Evolutionary conservation across 208 protist genomes (phyloP).

Genomic region (Trypanosomatidae sp.): DNA sequence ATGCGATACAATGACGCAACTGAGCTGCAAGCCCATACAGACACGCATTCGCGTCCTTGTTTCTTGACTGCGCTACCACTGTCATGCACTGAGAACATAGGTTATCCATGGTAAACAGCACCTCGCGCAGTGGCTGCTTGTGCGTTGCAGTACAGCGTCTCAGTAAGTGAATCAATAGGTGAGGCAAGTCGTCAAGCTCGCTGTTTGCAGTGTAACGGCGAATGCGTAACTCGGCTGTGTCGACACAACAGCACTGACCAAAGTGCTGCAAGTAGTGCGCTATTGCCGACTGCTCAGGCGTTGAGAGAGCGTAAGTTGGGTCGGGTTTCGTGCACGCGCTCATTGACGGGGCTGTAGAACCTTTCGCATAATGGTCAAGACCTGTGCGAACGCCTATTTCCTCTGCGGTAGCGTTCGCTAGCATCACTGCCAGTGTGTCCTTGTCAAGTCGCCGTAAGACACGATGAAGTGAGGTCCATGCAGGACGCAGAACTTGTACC

Average conservation of each 20-base stretch:
- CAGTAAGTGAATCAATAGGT: constrained; percentile 19
- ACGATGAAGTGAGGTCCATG: constrained; percentile 31
- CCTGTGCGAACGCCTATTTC: too few relatives aligned
- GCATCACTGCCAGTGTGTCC: constrained; percentile 5
- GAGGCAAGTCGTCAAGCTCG: constrained; percentile 49
- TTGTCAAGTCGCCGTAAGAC: constrained; percentile 18
- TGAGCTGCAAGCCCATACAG: too few relatives aligned
- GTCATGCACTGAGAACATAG: too few relatives aligned
- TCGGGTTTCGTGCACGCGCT: too few relatives aligned
- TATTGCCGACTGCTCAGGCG: too few relatives aligned
- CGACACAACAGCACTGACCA: constrained; percentile 41
- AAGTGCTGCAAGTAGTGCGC: constrained; percentile 2
- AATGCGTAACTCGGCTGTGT: constrained; percentile 11
- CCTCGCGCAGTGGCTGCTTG: constrained; percentile 7
- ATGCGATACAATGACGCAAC: too few relatives aligned
- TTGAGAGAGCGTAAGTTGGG: too few relatives aligned
- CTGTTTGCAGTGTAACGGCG: constrained; percentile 25
- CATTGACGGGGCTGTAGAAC: too few relatives aligned
- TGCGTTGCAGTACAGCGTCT: constrained; percentile 3
- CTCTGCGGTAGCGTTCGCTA: constrained; percentile 3
- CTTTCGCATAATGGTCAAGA: too few relatives aligned
- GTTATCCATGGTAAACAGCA: too few relatives aligned
- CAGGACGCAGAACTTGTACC: constrained; percentile 22
- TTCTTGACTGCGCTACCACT: too few relatives aligned
- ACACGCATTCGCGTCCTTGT: too few relatives aligned